Evolutionary conservation across 2,329 filamentous ascomycete species (phyloP).

Genomic region (Dactylella cylindrospora): DNA sequence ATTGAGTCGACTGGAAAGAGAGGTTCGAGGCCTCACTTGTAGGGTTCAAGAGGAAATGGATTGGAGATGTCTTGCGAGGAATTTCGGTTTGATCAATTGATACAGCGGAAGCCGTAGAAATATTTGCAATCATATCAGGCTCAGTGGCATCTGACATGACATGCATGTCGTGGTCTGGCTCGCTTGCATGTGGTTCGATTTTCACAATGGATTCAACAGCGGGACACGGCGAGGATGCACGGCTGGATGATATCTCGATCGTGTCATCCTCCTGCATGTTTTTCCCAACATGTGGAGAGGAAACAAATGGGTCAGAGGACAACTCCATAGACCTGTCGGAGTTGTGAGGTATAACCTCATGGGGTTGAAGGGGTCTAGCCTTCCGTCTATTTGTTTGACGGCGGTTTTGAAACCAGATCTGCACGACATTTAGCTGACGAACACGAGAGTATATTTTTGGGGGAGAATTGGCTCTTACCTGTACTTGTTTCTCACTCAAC

Average conservation of each 20-base stretch:
- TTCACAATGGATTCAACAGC: conserved; percentile 10
- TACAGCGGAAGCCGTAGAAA: conserved; percentile 14
- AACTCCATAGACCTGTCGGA: conserved; percentile 29
- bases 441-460: conserved; percentile 2
- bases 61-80: conserved; percentile 31
- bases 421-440: neutral
- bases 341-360: conserved; percentile 48
- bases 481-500: conserved; percentile 49
- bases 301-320: conserved; percentile 44
- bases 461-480: conserved; percentile 43
- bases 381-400: conserved; percentile 48
- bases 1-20: conserved; percentile 24
- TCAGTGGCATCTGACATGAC: conserved; percentile 33
- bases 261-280: conserved; percentile 19
- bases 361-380: conserved; percentile 48
- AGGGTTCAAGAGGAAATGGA: conserved; percentile 38
- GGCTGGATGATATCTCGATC: conserved; percentile 37
- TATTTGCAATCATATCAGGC: conserved; percentile 13
- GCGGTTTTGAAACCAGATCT: conserved; percentile 50
- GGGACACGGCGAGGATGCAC: conserved; percentile 37
- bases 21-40: conserved; percentile 16
- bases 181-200: neutral
- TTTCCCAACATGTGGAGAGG: conserved; percentile 32
- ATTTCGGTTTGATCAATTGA: conserved; percentile 20
- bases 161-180: conserved; percentile 8